A percentile compares a stretch with the other conserved stretches of the same genome.
These are phyloP conservation scores for Aurifilum marmelostoma DNA, from an alignment of 2,329 filamentous ascomycete genomes.

Conservation along the genomic window DNA sequence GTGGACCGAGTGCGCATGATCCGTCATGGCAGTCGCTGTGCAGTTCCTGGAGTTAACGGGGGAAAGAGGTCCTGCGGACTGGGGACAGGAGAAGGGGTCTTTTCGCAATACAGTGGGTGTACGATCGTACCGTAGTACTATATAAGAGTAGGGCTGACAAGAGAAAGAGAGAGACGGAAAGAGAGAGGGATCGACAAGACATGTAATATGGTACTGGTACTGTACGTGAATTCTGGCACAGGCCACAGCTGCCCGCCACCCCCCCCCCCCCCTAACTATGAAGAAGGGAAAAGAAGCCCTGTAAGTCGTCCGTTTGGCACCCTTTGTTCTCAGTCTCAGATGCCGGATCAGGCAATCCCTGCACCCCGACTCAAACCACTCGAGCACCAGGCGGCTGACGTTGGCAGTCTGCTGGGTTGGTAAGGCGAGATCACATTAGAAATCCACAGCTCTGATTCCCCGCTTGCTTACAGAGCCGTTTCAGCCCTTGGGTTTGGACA, in stretches of 20 bases:
- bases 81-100: too few relatives aligned
- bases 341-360: conserved; percentile 4
- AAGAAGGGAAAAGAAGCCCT: too few relatives aligned
- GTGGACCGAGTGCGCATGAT: not conserved
- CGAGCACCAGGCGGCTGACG: not conserved
- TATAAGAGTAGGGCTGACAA: not conserved
- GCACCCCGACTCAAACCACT: not conserved
- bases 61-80: too few relatives aligned
- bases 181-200: not conserved
- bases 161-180: not conserved
- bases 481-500: not conserved
- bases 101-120: not conserved
- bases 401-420: conserved; percentile 1
- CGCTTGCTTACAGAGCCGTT: conserved; percentile 8
- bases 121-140: not conserved
- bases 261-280: too few relatives aligned
- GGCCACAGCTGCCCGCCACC: too few relatives aligned
- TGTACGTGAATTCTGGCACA: too few relatives aligned
- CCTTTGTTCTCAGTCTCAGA: conserved; percentile 2
- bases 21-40: not conserved
- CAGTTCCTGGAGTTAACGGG: not conserved
- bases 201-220: not conserved
- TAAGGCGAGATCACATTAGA: conserved; percentile 1
- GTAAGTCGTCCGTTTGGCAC: not conserved
- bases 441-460: not conserved